These are phyloP conservation scores for Chaetomium sp. DNA, from an alignment of 2,329 filamentous ascomycete genomes.

Conservation along the genomic window DNA sequence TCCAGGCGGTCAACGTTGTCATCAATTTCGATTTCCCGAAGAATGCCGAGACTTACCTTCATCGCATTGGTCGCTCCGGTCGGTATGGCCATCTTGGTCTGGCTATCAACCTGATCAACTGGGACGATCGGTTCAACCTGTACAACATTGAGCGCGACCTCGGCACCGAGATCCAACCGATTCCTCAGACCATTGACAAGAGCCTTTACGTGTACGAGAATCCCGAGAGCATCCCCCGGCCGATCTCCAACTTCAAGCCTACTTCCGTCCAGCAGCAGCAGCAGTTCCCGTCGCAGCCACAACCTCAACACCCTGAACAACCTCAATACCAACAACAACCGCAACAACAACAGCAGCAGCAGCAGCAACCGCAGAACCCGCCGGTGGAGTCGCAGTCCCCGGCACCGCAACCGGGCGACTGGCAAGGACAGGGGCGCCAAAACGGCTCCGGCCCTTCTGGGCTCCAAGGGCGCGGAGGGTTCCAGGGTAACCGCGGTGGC, in stretches of 20 bases:
- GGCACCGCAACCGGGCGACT: slow-evolving; percentile 38
- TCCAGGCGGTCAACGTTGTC: slow-evolving; percentile 98
- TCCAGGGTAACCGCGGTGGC: slow-evolving; percentile 44
- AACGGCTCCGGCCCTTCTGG: slow-evolving; percentile 38
- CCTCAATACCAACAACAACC: slow-evolving; percentile 19
- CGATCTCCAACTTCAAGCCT: slow-evolving; percentile 56
- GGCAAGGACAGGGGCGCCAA: slow-evolving; percentile 47
- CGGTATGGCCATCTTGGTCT: slow-evolving; percentile 96
- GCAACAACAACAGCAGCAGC: slow-evolving; percentile 25
- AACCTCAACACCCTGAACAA: slow-evolving; percentile 11
- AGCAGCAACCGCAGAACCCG: slow-evolving; percentile 23
- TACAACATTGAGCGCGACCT: slow-evolving; percentile 98
- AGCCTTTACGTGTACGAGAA: slow-evolving; percentile 97
- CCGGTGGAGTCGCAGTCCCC: slow-evolving; percentile 22
- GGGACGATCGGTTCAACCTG: slow-evolving; percentile 97
- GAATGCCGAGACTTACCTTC: slow-evolving; percentile 97
- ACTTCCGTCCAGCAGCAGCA: slow-evolving; percentile 25
- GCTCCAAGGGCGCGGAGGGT: slow-evolving; percentile 42
- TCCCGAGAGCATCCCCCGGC: slow-evolving; percentile 90
- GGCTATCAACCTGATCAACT: slow-evolving; percentile 98
- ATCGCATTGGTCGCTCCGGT: slow-evolving; percentile 96
- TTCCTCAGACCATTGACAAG: slow-evolving; percentile 93
- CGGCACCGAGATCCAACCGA: slow-evolving; percentile 96
- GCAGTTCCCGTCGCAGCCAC: not conserved
- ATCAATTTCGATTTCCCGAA: slow-evolving; percentile 99